These are phyloP conservation scores for Alternaria brassicae DNA, from an alignment of 2,329 filamentous ascomycete species.

Conservation along the genomic window DNA sequence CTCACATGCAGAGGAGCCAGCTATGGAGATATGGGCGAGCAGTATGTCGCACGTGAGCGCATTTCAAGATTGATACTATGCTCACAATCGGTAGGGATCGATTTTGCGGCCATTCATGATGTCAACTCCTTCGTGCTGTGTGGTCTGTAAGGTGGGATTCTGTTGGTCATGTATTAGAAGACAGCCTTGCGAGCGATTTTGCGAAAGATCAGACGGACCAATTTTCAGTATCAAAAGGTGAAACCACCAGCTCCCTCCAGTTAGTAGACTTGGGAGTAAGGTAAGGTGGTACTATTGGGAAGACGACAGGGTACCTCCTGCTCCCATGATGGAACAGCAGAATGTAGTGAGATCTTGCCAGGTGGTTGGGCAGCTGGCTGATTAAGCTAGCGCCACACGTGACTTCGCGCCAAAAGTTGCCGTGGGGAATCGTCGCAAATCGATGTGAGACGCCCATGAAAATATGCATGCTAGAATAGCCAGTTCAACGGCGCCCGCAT, in stretches of 20 bases:
- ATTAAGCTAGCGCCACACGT: conserved; percentile 20
- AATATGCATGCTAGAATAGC: conserved; percentile 42
- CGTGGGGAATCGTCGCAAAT: conserved; percentile 21
- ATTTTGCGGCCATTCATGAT: neutral
- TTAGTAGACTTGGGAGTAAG: neutral
- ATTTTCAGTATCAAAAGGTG: neutral
- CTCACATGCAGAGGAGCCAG: conserved; percentile 1
- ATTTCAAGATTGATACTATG: neutral
- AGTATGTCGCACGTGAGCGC: neutral
- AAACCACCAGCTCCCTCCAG: neutral
- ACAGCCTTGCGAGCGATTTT: neutral
- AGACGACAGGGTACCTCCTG: neutral
- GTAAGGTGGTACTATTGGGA: neutral
- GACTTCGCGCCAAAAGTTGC: conserved; percentile 26
- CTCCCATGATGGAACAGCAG: neutral
- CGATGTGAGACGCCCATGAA: conserved; percentile 24
- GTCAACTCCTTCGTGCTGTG: neutral
- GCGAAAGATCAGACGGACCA: neutral
- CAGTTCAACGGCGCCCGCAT: conserved; percentile 25
- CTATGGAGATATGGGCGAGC: neutral
- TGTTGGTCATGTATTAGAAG: neutral
- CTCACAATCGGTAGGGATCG: neutral
- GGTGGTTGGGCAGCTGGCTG: neutral
- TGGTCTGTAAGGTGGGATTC: neutral
- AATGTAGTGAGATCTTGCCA: neutral